These are phyloP conservation scores for Hortaea werneckii DNA, from an alignment of 2,329 filamentous ascomycete species.

Conservation along the genomic window DNA sequence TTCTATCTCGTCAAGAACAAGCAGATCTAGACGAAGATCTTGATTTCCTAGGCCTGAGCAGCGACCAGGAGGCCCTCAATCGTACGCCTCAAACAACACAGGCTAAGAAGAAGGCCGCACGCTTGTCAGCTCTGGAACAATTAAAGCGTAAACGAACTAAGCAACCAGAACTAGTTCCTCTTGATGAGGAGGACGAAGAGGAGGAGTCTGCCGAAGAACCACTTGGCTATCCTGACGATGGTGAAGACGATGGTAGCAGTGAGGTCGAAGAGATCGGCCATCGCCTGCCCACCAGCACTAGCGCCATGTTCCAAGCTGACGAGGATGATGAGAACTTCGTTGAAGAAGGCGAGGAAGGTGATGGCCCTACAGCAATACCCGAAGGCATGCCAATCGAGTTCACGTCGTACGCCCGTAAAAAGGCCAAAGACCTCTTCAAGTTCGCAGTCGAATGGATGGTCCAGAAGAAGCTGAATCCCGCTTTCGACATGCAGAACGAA, in stretches of 20 bases:
- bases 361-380: slow-evolving; percentile 45
- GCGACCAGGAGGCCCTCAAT: slow-evolving; percentile 17
- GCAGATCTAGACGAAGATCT: slow-evolving; percentile 38
- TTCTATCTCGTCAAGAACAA: slow-evolving; percentile 19
- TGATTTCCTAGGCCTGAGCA: slow-evolving; percentile 30
- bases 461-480: slow-evolving; percentile 65
- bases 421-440: slow-evolving; percentile 61
- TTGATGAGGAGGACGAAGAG: slow-evolving; percentile 16
- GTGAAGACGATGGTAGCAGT: slow-evolving; percentile 28
- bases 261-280: slow-evolving; percentile 42
- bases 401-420: slow-evolving; percentile 54
- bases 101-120: slow-evolving; percentile 24
- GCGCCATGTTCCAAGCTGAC: slow-evolving; percentile 38
- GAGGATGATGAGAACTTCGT: slow-evolving; percentile 56
- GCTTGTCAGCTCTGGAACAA: slow-evolving; percentile 34
- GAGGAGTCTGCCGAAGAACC: slow-evolving; percentile 12
- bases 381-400: slow-evolving; percentile 58
- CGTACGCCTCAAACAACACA: slow-evolving; percentile 17
- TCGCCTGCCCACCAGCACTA: slow-evolving; percentile 22
- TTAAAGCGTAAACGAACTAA: slow-evolving; percentile 33
- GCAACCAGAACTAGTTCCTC: slow-evolving; percentile 12
- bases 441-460: slow-evolving; percentile 73
- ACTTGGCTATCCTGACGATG: slow-evolving; percentile 7
- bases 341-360: slow-evolving; percentile 43
- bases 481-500: slow-evolving; percentile 51